Base-by-base conservation (phyloP, 345 rosid genomes). In the Sonneratia alba region DNA sequence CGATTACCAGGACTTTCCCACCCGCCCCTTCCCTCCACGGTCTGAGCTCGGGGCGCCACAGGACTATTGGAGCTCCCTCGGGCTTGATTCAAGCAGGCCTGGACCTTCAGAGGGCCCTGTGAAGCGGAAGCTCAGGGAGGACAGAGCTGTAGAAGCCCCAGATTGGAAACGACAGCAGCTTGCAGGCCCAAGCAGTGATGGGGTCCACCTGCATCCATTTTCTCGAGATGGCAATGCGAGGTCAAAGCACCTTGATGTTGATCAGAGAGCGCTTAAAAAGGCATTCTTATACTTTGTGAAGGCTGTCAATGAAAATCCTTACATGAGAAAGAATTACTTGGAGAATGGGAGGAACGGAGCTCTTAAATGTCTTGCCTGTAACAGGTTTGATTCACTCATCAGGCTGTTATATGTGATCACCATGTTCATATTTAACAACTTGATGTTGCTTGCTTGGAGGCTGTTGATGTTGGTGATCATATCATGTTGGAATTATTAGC, bases 261-360 rank as follows among this genome's bases (percentile, higher is more conserved):
- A 95, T 71, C 90, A 83, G 81, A 80, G 15, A 67, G 81, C 76
- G 40, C 42, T 92, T 24, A 89, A 84, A 81, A 92, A 87, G 76
- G 86, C 91, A 6, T 92, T 92, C 85, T 78, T 91, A 78, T 80
- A 82, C 67, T 91, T 84, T 65, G 86, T 76, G 38, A 96, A 92
- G 86, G 61, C 80, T 24, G 72, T 87, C 62, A 89, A 83, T 32
- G 99, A 92, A 81, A 89, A 80, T 21, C 81, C 83, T 7, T 62
- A 42, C 3, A 88, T 80, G 76, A 96, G 83, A 78, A 91, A 77
- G 85, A 86, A 79, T 32, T 96, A 87, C 80, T 79, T 89, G 83
- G 98, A 92, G 81, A 79, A 88, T 32, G 98, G 96, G 72, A 96
- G 85, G 73, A 87, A 78, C 36, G 97, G 97, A 14, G 82, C 90